Evolutionary conservation across 2,329 filamentous ascomycete species (phyloP), one percentile per base, ranked within the genome.

Genomic region (Pyrenophora graminea): DNA sequence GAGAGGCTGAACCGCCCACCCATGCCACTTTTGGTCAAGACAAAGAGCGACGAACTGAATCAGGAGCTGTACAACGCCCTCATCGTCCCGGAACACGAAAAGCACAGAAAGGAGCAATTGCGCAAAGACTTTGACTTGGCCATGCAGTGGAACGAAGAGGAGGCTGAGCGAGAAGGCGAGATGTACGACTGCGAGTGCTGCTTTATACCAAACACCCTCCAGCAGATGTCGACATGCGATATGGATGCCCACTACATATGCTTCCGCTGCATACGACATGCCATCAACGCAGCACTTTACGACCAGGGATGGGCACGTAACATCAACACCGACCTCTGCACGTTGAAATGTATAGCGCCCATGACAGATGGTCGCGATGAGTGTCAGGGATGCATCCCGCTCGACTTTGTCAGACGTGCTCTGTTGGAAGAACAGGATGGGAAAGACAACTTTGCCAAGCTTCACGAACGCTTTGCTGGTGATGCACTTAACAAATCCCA

Each of bases 261-360:
- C 74, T 87, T 92, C 73, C 83, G 84, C 39, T 97, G 94, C 72
- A 86, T 97, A 43, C 87, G 87, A 57, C 85, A 88, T 58, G 87
- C 91, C 9, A 82, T 93, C 52, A 88, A 87, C 42, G 93, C 97
- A 70, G 91, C 92, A 2, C 78, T 97, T 0, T 97, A 96, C 69
- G 94, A 94, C 0, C 94, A 97, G 71, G 90, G 90, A 45, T 97
- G 93, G 90, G 83, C 85, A 42, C 86, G 88, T 52, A 94, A 85
- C 63, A 87, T 97, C 62, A 83, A 94, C 67, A 74, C 84, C 23
- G 81, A 85, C 51, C 84, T 80, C 32, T 89, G 89, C 32, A 91
- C 90, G 0, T 79, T 97, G 46, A 85, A 84, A 54, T 97, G 94
- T 69, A 82, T 96, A n/a, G 90, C 92, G 1, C 86, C 90, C 0